A percentile compares a stretch with the other conserved stretches of the same genome.
Evolutionary conservation across 768 basidiomycete genomes (phyloP).

Genomic region (Boletales sp.): DNA sequence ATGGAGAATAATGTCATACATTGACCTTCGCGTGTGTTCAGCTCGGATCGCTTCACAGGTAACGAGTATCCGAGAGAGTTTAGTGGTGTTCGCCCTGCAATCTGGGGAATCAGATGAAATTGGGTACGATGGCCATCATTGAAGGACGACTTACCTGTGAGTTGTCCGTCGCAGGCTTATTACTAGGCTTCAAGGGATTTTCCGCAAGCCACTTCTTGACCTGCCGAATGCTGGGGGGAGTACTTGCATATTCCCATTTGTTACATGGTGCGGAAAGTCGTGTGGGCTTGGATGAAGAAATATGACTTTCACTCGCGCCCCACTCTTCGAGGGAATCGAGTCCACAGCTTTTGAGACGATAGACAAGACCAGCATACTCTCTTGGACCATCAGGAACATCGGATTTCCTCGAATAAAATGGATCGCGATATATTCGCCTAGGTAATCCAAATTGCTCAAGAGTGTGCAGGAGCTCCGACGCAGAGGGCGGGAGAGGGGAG

Average conservation of each 20-base stretch:
- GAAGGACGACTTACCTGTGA: slow-evolving; percentile 47
- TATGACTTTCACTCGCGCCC: slow-evolving; percentile 23
- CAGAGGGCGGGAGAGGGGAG: slow-evolving; percentile 45
- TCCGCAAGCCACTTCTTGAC: slow-evolving; percentile 51
- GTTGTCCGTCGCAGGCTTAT: slow-evolving; percentile 22
- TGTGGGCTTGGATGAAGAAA: background rate
- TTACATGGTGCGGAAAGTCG: slow-evolving; percentile 30
- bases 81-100: slow-evolving; percentile 73
- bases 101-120: slow-evolving; percentile 33
- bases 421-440: slow-evolving; percentile 64
- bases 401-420: slow-evolving; percentile 68
- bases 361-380: slow-evolving; percentile 80
- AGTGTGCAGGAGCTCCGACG: slow-evolving; percentile 42
- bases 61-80: slow-evolving; percentile 67
- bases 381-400: slow-evolving; percentile 69
- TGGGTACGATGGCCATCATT: background rate
- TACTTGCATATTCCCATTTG: slow-evolving; percentile 81
- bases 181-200: slow-evolving; percentile 14
- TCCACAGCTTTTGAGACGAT: slow-evolving; percentile 62
- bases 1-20: slow-evolving; percentile 78
- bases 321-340: slow-evolving; percentile 62
- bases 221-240: slow-evolving; percentile 60
- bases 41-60: slow-evolving; percentile 39
- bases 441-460: slow-evolving; percentile 49
- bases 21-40: slow-evolving; percentile 53